Evolutionary conservation across 257 asterid species (phyloP).

Genomic region (Solanum sparsipilum): DNA sequence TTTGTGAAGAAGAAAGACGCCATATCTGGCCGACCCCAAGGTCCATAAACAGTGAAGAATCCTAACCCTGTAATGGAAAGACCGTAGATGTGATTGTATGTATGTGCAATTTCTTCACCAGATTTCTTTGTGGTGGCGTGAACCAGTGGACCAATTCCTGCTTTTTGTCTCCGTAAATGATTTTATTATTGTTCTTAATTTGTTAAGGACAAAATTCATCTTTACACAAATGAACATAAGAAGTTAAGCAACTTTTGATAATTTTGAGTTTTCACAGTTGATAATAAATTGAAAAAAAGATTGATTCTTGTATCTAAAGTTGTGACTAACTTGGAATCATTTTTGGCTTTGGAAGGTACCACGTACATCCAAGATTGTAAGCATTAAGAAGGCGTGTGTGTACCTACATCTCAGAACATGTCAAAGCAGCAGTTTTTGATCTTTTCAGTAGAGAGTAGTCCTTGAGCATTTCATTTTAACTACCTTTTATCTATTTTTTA

Average conservation of each 20-base stretch:
- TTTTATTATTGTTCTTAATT: neutral
- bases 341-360: conserved; percentile 40
- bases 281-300: too few species aligned
- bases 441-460: neutral
- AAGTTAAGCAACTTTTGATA: neutral
- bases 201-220: too few species aligned
- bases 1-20: too few species aligned
- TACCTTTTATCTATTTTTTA: neutral
- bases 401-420: conserved; percentile 48
- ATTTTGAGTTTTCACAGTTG: neutral
- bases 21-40: too few species aligned
- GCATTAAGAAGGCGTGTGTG: conserved; percentile 48
- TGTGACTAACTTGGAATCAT: neutral
- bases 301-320: neutral
- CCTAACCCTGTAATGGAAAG: too few species aligned
- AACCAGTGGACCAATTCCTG: too few species aligned
- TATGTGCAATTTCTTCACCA: too few species aligned
- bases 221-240: neutral
- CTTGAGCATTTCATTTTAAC: neutral
- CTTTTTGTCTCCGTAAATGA: neutral
- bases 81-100: too few species aligned
- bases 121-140: too few species aligned
- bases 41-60: too few species aligned
- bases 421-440: conserved; percentile 28
- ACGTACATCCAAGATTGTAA: conserved; percentile 43